Evolutionary conservation across 176 grass and related monocot genomes (phyloP), one percentile per base, ranked within the genome.

Genomic region (Thalia dealbata): DNA sequence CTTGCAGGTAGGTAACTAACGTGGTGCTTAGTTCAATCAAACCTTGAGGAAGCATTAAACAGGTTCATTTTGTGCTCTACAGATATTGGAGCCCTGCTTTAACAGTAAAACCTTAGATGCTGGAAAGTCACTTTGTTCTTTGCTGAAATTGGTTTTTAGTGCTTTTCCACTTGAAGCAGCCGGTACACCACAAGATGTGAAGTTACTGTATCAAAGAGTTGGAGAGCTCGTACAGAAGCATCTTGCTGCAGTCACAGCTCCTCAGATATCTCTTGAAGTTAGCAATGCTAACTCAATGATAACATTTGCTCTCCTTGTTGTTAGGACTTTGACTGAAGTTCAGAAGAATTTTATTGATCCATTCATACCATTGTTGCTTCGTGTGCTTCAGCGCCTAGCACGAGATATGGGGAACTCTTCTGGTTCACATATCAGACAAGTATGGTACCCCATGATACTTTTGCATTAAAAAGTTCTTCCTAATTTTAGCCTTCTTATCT

Each of bases 1-100:
- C 67, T 93, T 90, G 78, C 95, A 99, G 80, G 95, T 93, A 83
- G 67, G 80, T 75, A 44, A 72, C 13, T 77, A 35, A 72, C 80
- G 10, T 32, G 76, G 27, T 73, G 26, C 46, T 66, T 14, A 52
- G 15, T 52, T 35, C 14, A 50, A 30, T 19, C 54, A 52, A 52
- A 72, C 24, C 8, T 52, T 28, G 3, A 3, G 24, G 63, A 28
- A 69, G 24, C 28, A 25, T 11, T 72, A 21, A 52, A 32, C 27
- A 30, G 25, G 4, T 29, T 19, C 23, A 52, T 30, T 54, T 22
- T 43, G 42, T 67, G 80, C 50, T 43, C 56, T 44, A 73, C 72
- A 99, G 95, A 87, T 99, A 84, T 64, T 99, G 80, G 95, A 99
- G 74, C 95, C 90, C 52, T 99, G 95, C 72, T 99, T 99, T 67